These are phyloP conservation scores for Suhomyces maxii DNA, from an alignment of 1,139 yeast genomes.

Conservation along the genomic window DNA sequence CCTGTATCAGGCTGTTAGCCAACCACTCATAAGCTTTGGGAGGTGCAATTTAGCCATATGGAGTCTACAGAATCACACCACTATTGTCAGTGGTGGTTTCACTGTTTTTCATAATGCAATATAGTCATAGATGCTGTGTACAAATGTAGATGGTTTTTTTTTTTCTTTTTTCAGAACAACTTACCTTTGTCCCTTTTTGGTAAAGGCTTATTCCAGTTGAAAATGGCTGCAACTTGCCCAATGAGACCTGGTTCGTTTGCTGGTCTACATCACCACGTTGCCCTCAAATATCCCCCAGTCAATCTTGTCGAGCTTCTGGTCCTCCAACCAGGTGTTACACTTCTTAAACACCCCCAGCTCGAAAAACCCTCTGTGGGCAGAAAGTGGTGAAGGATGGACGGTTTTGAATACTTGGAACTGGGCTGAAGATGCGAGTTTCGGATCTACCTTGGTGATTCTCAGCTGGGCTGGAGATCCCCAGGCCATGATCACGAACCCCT, in stretches of 20 bases:
- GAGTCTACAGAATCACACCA: too few species aligned
- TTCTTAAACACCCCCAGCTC: constrained; percentile 66
- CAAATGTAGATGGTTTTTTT: too few species aligned
- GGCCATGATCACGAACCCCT: constrained; percentile 74
- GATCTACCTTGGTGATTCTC: constrained; percentile 49
- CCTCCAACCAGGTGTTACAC: constrained; percentile 72
- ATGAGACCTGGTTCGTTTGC: not conserved
- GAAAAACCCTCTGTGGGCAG: constrained; percentile 85
- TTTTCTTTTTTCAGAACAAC: too few species aligned
- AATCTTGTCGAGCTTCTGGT: constrained; percentile 48
- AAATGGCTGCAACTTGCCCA: not conserved
- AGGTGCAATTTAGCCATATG: too few species aligned
- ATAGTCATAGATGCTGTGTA: too few species aligned
- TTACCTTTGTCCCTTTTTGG: too few species aligned
- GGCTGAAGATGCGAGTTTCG: constrained; percentile 22
- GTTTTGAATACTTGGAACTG: constrained; percentile 58
- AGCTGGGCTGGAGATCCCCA: constrained; percentile 97
- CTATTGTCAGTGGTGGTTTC: too few species aligned
- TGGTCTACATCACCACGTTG: constrained; percentile 3
- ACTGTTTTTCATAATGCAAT: too few species aligned
- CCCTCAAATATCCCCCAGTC: constrained; percentile 56
- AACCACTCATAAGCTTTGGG: too few species aligned
- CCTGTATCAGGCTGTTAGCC: too few species aligned
- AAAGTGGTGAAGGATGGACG: constrained; percentile 94
- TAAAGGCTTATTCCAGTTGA: too few species aligned